A percentile compares a stretch with the other conserved stretches of the same genome.
Conservation (phyloP, 306 rosid genomes). For the Vicia faba region DNA sequence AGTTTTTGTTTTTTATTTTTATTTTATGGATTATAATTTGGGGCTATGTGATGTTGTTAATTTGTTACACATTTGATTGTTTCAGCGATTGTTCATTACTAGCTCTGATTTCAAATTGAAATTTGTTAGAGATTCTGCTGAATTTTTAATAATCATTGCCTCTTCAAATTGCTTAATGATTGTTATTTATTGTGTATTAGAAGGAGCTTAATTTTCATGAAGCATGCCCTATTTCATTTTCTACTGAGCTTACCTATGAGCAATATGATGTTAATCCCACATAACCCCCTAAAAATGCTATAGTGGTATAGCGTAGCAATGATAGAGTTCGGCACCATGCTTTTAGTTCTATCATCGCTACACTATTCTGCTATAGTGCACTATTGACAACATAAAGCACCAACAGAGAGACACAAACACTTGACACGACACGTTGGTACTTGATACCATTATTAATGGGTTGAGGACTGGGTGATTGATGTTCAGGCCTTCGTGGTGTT, state of each 20-base stretch:
- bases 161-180: conserved; percentile 1
- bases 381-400: too few relatives aligned
- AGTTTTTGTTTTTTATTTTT: neutral
- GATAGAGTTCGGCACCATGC: too few relatives aligned
- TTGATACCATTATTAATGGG: neutral
- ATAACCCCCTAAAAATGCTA: too few relatives aligned
- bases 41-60: conserved; percentile 12
- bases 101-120: neutral
- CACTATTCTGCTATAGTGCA: too few relatives aligned
- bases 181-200: neutral
- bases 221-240: conserved; percentile 1
- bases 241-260: neutral
- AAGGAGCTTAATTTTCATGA: conserved; percentile 6
- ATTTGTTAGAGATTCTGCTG: neutral
- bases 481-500: conserved; percentile 4
- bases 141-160: neutral
- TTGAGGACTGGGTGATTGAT: conserved; percentile 27
- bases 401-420: neutral
- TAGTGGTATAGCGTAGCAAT: too few relatives aligned
- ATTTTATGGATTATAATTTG: conserved; percentile 10
- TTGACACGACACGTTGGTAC: neutral
- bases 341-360: too few relatives aligned
- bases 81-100: conserved; percentile 5
- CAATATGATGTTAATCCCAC: neutral
- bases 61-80: conserved; percentile 14